Evolutionary conservation across 1,284 basidiomycete species (phyloP).

Genomic region (Apiotrichum porosum): DNA sequence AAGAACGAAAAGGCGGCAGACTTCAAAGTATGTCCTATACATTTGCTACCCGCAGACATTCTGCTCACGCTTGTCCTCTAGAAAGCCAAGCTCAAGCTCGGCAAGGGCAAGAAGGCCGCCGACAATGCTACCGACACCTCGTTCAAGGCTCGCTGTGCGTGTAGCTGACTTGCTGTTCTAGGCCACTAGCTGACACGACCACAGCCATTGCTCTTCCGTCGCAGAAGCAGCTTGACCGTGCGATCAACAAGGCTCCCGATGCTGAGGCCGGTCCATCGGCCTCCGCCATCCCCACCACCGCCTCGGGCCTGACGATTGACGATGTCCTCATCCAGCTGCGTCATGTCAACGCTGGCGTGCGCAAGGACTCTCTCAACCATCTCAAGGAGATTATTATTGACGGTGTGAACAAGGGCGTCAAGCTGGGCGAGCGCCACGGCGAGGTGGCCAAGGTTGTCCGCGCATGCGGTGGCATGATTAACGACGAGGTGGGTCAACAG

Average conservation of each 20-base stretch:
- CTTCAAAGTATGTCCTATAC: slow-evolving; percentile 59
- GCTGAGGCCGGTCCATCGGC: slow-evolving; percentile 48
- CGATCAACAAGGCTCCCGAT: slow-evolving; percentile 21
- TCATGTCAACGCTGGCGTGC: slow-evolving; percentile 72
- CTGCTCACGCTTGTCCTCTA: slow-evolving; percentile 45
- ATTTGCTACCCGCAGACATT: background rate
- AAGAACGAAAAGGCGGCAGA: slow-evolving; percentile 83
- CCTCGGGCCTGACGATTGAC: slow-evolving; percentile 67
- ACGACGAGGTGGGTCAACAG: slow-evolving; percentile 63
- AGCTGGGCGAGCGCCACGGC: slow-evolving; percentile 30
- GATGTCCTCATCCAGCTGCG: slow-evolving; percentile 75
- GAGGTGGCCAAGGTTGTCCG: slow-evolving; percentile 64
- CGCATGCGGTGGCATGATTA: slow-evolving; percentile 65
- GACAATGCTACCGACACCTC: slow-evolving; percentile 90
- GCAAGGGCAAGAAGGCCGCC: slow-evolving; percentile 80
- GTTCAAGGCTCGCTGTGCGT: slow-evolving; percentile 82
- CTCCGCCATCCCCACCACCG: slow-evolving; percentile 62
- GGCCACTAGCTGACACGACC: background rate
- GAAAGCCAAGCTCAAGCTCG: slow-evolving; percentile 95
- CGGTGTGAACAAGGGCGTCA: slow-evolving; percentile 58
- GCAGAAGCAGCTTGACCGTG: slow-evolving; percentile 56
- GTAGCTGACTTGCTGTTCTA: no score
- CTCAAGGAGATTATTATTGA: slow-evolving; percentile 71
- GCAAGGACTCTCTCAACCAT: slow-evolving; percentile 77
- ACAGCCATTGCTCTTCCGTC: slow-evolving; percentile 85